Percentiles rank a stretch among this genome's conserved stretches.
Evolutionary conservation across 2,329 filamentous ascomycete genomes (phyloP).

Genomic region (Clarireedia homoeocarpa): DNA sequence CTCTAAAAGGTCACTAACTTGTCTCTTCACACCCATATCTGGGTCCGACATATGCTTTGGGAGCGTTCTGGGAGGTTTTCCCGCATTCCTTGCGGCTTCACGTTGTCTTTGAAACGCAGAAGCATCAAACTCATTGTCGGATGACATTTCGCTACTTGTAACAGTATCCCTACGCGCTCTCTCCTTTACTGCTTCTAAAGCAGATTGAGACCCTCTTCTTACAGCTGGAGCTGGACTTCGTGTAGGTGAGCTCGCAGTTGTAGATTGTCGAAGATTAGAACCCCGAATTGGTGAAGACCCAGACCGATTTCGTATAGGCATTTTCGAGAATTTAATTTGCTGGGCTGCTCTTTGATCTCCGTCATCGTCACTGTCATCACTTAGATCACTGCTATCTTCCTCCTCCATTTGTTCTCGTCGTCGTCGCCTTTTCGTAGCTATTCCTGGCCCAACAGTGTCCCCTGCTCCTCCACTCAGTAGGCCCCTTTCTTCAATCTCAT

Average conservation of each 20-base stretch:
- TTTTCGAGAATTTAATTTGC: slow-evolving; percentile 93
- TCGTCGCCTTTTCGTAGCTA: slow-evolving; percentile 57
- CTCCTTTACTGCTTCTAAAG: slow-evolving; percentile 62
- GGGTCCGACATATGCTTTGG: slow-evolving; percentile 46
- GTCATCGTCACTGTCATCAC: slow-evolving; percentile 77
- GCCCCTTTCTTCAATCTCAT: slow-evolving; percentile 55
- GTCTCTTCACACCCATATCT: slow-evolving; percentile 28
- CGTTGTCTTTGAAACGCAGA: slow-evolving; percentile 56
- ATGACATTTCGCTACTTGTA: slow-evolving; percentile 76
- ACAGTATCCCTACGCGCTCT: slow-evolving; percentile 65
- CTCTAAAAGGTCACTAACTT: slow-evolving; percentile 39
- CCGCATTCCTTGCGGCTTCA: slow-evolving; percentile 51
- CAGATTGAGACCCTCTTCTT: slow-evolving; percentile 63
- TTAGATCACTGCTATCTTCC: slow-evolving; percentile 78
- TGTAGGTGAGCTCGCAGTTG: slow-evolving; percentile 69
- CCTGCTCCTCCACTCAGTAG: slow-evolving; percentile 61
- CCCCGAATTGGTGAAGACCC: slow-evolving; percentile 80
- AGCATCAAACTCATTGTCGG: slow-evolving; percentile 70
- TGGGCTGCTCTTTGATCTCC: slow-evolving; percentile 66
- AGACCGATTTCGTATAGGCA: slow-evolving; percentile 79
- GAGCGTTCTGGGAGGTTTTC: slow-evolving; percentile 45
- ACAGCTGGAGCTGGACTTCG: slow-evolving; percentile 33
- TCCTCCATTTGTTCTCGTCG: slow-evolving; percentile 64
- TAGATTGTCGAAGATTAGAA: slow-evolving; percentile 50
- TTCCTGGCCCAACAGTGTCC: slow-evolving; percentile 60